Conservation (phyloP, 2,329 filamentous ascomycete species). For the Xylariaceae sp. region DNA sequence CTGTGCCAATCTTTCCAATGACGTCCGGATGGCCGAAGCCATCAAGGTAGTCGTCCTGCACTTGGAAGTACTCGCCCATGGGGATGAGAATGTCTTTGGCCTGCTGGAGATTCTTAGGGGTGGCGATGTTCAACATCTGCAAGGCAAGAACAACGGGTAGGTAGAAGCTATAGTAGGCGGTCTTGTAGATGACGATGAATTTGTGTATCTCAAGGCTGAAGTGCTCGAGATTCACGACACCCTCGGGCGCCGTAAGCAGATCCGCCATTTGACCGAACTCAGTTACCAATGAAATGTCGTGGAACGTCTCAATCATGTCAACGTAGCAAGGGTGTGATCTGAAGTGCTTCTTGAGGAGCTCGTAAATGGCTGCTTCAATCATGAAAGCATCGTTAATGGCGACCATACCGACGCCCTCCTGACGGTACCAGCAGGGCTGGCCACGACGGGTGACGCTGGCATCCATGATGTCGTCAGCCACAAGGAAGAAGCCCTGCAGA, state of each 20-base stretch:
- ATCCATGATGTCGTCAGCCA: constrained; percentile 99
- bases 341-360: constrained; percentile 91
- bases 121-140: constrained; percentile 78
- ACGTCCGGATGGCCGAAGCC: constrained; percentile 89
- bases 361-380: constrained; percentile 86
- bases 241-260: constrained; percentile 91
- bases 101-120: constrained; percentile 80
- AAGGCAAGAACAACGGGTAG: constrained; percentile 89
- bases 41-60: constrained; percentile 98
- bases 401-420: constrained; percentile 83
- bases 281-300: constrained; percentile 88
- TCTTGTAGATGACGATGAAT: constrained; percentile 99
- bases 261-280: constrained; percentile 94
- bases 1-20: constrained; percentile 97
- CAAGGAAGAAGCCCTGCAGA: constrained; percentile 97
- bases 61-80: constrained; percentile 98
- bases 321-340: constrained; percentile 79
- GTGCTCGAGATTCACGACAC: constrained; percentile 86
- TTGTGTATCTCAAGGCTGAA: constrained; percentile 93
- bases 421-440: constrained; percentile 93
- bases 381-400: constrained; percentile 99
- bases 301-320: constrained; percentile 92
- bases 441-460: constrained; percentile 88
- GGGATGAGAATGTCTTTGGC: constrained; percentile 90
- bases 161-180: constrained; percentile 98